These are phyloP conservation scores for Aspergillus sp. DNA, from an alignment of 2,329 filamentous ascomycete species.

Conservation along the genomic window DNA sequence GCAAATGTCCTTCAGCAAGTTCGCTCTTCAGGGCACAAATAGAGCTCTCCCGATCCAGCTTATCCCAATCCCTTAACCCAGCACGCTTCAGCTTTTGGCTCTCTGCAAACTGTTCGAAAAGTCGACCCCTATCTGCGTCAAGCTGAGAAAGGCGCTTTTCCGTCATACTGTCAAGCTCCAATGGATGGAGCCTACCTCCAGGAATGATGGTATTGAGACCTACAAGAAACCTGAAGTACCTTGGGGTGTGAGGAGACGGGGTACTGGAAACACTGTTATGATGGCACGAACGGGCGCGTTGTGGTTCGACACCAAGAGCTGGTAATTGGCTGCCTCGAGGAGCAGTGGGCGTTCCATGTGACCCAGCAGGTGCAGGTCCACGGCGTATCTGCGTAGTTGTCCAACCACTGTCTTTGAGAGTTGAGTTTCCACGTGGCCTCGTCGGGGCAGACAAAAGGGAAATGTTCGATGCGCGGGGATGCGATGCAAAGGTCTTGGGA, in stretches of 20 bases:
- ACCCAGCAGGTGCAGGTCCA: conserved; percentile 27
- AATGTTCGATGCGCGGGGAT: conserved; percentile 38
- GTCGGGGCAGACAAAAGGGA: conserved; percentile 49
- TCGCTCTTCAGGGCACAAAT: conserved; percentile 49
- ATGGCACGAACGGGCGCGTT: conserved; percentile 38
- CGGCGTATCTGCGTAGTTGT: conserved; percentile 33
- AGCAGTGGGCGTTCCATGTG: conserved; percentile 38
- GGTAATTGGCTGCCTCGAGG: conserved; percentile 35
- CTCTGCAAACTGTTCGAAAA: conserved; percentile 46
- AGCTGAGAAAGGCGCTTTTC: conserved; percentile 48
- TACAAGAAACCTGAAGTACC: conserved; percentile 40
- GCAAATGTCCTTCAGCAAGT: conserved; percentile 48
- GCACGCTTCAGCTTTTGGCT: conserved; percentile 45
- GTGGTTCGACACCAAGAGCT: conserved; percentile 27
- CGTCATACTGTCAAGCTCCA: conserved; percentile 36
- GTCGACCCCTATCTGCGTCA: conserved; percentile 45
- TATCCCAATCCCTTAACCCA: conserved; percentile 49
- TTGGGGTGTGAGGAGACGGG: conserved; percentile 40
- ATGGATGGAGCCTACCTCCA: conserved; percentile 43
- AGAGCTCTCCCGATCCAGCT: conserved; percentile 47
- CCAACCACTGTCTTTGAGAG: conserved; percentile 36
- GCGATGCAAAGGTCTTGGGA: conserved; percentile 34
- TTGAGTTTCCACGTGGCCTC: conserved; percentile 43
- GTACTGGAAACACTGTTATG: conserved; percentile 36
- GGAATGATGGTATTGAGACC: conserved; percentile 41